Evolutionary conservation across 2,329 filamentous ascomycete genomes (phyloP), one percentile per base, ranked within the genome.

Genomic region (Daldinia eschscholtzii): DNA sequence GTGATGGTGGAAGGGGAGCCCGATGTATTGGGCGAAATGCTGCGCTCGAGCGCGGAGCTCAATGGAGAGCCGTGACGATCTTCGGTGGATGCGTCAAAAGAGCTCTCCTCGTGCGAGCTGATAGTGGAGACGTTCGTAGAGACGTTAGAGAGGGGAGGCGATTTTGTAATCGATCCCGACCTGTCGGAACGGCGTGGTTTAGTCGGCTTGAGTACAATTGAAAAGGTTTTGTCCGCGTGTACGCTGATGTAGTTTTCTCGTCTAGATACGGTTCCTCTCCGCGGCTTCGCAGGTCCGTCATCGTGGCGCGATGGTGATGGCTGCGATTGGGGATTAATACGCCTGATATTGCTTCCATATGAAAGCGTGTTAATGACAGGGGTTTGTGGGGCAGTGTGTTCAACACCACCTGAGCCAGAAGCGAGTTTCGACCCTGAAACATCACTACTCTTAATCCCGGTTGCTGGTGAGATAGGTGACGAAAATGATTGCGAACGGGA

Each of bases 191-290:
- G 48, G 67, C 75, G 64, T 53, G 64, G 41, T 63, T 73, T 59
- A 70, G 74, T 68, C 46, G 75, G 68, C 48, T 78, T 80, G 30
- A 80, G 75, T 28, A 84, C 77, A 39, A 89, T 77, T 15, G 86
- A 87, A 72, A 89, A 89, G 4, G 87, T 89, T 78, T 88, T 88
- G 77, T 89, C 85, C 5, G 86, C 77, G 72, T 88, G 82, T 30
- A 89, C 79, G 60, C 82, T 83, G 65, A 89, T 83, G 33, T 83
- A 75, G 68, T 83, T 84, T 60, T 79, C 79, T 65, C 82, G 80
- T 50, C 83, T 80, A 13, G 83, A 81, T 55, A 73, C 68, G 58
- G 82, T 76, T 35, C 79, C 79, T 46, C 71, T 73, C 56, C 64
- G 57, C n/a, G 70, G 53, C 53, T 72, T 67, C 37, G 73, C 72